Evolutionary conservation across 495 filamentous ascomycete genomes (phyloP), one percentile per base, ranked within the genome.

Genomic region (Saxophila tyrrhenica): DNA sequence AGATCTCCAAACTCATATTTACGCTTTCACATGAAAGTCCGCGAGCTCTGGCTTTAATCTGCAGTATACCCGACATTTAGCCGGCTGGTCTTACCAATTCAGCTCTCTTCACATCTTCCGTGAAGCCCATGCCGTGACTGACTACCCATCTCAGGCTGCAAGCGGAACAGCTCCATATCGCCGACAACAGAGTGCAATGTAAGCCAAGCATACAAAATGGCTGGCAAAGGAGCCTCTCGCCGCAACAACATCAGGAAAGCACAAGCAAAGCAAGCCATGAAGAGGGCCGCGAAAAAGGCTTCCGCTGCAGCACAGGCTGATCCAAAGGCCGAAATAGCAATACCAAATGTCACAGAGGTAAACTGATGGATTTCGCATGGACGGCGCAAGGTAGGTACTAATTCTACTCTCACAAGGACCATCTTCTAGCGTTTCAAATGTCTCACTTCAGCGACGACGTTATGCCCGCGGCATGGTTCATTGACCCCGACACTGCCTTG

Each of bases 371-470:
- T 20, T 13, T 21, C 17, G 0, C 20, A 21, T 39, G 9, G 21
- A 22, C 39, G 25, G 39, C 20, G n/a, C 3, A 52, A 56, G 59
- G 59, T 62, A 62, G 48, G 59, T 55, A 64, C 64, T 59, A 38
- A 60, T 29, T 22, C 24, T 32, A 52, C 29, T 2, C 15, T 45
- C 32, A 11, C 3, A 53, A 91, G 86, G 80, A 81, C 67, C 87
- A 92, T 54, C 79, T 92, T 47, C 67, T 72, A 58, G 73, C 73
- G 24, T 94, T 94, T 67, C 82, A 90, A 64, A 61, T 52, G 70
- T 60, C 68, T 29, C 70, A 80, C 48, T 84, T 84, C 59, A 62
- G 67, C 44, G 59, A 58, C 38, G 51, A 52, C 23, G 53, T 38
- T 20, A 55, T 39, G 47, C 49, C 52, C 5, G 52, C 49, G 19